These are phyloP conservation scores for Pleurotus giganteus DNA, from an alignment of 768 basidiomycete genomes.

Conservation along the genomic window DNA sequence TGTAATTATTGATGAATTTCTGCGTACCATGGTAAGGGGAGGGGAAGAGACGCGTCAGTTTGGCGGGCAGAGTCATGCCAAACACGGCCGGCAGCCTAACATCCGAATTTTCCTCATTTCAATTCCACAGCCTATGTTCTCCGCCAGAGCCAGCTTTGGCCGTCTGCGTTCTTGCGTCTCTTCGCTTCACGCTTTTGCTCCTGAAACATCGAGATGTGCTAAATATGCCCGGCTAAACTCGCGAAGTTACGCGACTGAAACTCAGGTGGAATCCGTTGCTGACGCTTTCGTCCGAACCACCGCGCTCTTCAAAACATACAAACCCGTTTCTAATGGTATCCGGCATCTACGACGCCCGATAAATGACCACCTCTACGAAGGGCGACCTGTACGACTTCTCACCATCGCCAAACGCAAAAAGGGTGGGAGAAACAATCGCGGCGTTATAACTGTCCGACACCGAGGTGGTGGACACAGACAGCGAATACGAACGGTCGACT, in stretches of 20 bases:
- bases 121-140: background rate
- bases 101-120: background rate
- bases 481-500: constrained; percentile 86
- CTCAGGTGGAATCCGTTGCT: background rate
- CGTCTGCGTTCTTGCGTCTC: constrained; percentile 2
- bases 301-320: constrained; percentile 81
- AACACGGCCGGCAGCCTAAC: background rate
- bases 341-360: constrained; percentile 86
- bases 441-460: constrained; percentile 83
- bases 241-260: constrained; percentile 36
- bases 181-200: background rate
- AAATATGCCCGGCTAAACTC: constrained; percentile 6
- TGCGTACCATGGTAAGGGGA: constrained; percentile 11
- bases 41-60: constrained; percentile 9
- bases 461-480: constrained; percentile 91
- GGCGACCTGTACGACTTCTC: constrained; percentile 79
- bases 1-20: background rate
- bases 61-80: background rate
- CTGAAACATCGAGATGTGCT: constrained; percentile 1
- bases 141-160: background rate
- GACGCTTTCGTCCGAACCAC: constrained; percentile 49
- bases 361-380: constrained; percentile 79
- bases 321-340: constrained; percentile 81
- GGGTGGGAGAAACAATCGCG: constrained; percentile 83
- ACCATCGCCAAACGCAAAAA: constrained; percentile 80